Conservation (phyloP, 345 rosid species). For the Salix purpurea region DNA sequence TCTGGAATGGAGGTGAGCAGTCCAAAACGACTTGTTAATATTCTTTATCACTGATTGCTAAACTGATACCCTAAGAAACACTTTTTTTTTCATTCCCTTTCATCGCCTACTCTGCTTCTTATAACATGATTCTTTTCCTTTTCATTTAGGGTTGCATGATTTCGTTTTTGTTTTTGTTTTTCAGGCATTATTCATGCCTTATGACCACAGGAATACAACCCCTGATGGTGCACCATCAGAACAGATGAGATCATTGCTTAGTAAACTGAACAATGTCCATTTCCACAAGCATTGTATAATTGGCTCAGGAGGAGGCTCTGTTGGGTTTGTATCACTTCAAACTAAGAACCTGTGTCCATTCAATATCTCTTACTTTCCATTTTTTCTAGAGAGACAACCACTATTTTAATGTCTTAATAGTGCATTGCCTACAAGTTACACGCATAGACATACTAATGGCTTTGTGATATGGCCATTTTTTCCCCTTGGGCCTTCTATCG, state of each 20-base stretch:
- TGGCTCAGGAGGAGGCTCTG: slow-evolving; percentile 97
- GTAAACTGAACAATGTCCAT: slow-evolving; percentile 60
- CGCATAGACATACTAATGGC: not conserved
- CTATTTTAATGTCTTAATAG: not conserved
- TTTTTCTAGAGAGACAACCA: not conserved
- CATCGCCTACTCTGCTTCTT: not conserved
- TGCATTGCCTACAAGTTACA: not conserved
- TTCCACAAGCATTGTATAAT: slow-evolving; percentile 80
- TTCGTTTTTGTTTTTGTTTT: slow-evolving; percentile 11
- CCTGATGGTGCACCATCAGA: slow-evolving; percentile 62
- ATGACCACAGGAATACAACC: slow-evolving; percentile 85
- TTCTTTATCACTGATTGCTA: not conserved
- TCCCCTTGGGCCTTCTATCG: not conserved
- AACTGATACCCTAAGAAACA: not conserved
- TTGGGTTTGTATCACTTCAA: slow-evolving; percentile 60
- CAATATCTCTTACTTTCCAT: not conserved
- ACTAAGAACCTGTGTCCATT: not conserved
- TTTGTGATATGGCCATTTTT: not conserved
- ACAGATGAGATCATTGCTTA: slow-evolving; percentile 65
- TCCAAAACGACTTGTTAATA: not conserved
- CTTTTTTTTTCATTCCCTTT: not conserved
- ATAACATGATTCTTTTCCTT: not conserved
- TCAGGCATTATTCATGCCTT: slow-evolving; percentile 96
- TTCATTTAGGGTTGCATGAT: slow-evolving; percentile 10
- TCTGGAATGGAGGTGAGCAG: slow-evolving; percentile 89